A percentile compares a stretch with the other conserved stretches of the same genome.
Evolutionary conservation across 1,139 yeast genomes (phyloP).

Genomic region (Hemisphaericaspora lyxosophila): DNA sequence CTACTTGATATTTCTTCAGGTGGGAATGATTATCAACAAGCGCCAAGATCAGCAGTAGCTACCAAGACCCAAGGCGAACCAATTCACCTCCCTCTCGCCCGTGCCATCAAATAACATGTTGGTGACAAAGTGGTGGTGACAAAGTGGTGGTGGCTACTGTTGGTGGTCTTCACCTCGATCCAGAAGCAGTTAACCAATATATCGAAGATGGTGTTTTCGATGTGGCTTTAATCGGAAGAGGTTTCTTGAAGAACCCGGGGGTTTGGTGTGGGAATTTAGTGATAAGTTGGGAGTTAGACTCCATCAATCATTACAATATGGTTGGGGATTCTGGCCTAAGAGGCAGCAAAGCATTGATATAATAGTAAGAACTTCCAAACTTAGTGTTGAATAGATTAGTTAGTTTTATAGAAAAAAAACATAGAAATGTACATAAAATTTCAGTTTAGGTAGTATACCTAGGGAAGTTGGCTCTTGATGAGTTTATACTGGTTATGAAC

Average conservation of each 20-base stretch:
- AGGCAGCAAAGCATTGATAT: conserved; percentile 16
- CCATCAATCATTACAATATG: conserved; percentile 38
- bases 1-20: conserved; percentile 57
- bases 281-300: conserved; percentile 44
- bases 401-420: neutral
- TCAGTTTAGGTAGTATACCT: too few species aligned
- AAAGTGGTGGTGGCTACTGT: conserved; percentile 45
- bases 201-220: conserved; percentile 46
- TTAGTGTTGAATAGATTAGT: neutral
- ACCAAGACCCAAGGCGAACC: conserved; percentile 16
- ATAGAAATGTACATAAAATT: neutral
- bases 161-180: conserved; percentile 37
- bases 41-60: conserved; percentile 21
- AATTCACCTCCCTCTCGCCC: conserved; percentile 38
- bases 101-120: conserved; percentile 41
- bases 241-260: conserved; percentile 49
- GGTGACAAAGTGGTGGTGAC: conserved; percentile 45
- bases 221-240: conserved; percentile 45
- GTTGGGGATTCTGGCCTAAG: conserved; percentile 21
- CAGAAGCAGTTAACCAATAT: conserved; percentile 35
- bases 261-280: conserved; percentile 51
- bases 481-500: too few species aligned
- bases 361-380: conserved; percentile 12
- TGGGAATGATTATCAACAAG: conserved; percentile 42
- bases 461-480: too few species aligned